phyloP scores from a whole-genome alignment of 176 grass and related monocot species.

The Cenchrus fungigraminus region DNA sequence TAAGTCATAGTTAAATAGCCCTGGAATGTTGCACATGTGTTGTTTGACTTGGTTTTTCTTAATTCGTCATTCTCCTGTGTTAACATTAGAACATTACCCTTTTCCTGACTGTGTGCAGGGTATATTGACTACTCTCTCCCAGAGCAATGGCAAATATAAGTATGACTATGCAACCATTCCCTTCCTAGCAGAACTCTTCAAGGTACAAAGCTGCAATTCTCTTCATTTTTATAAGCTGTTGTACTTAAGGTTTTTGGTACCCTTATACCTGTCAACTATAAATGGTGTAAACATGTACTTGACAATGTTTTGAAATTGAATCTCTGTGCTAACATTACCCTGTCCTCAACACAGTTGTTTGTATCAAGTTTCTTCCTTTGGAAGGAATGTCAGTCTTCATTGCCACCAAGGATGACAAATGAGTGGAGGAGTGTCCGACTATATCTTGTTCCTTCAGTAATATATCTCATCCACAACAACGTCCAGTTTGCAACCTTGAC shows the following conservation, averaged over 20 bases:
- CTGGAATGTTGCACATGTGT: slow-evolving; percentile 5
- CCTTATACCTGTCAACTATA: not conserved
- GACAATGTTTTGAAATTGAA: slow-evolving; percentile 12
- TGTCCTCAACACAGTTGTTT: slow-evolving; percentile 60
- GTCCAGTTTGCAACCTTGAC: slow-evolving; percentile 91
- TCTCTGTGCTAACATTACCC: slow-evolving; percentile 25
- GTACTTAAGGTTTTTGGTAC: not conserved
- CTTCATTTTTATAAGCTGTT: slow-evolving; percentile 23
- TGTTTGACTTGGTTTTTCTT: slow-evolving; percentile 17
- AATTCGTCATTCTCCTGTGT: not conserved
- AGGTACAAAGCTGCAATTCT: slow-evolving; percentile 51
- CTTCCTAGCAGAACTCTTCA: slow-evolving; percentile 90
- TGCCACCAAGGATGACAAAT: slow-evolving; percentile 80
- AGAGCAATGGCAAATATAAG: slow-evolving; percentile 82
- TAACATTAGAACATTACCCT: not conserved
- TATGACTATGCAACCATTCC: slow-evolving; percentile 95
- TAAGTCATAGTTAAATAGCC: slow-evolving; percentile 14
- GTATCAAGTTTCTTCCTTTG: slow-evolving; percentile 86
- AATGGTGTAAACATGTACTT: not conserved
- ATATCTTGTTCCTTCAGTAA: slow-evolving; percentile 85
- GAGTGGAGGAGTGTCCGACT: slow-evolving; percentile 83
- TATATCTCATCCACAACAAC: slow-evolving; percentile 97
- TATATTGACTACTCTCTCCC: slow-evolving; percentile 92
- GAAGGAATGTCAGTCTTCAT: slow-evolving; percentile 77
- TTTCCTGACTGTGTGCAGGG: slow-evolving; percentile 52